Evolutionary conservation across 2,329 filamentous ascomycete genomes (phyloP), one percentile per base, ranked within the genome.

Genomic region (Paecilomyces niveus): DNA sequence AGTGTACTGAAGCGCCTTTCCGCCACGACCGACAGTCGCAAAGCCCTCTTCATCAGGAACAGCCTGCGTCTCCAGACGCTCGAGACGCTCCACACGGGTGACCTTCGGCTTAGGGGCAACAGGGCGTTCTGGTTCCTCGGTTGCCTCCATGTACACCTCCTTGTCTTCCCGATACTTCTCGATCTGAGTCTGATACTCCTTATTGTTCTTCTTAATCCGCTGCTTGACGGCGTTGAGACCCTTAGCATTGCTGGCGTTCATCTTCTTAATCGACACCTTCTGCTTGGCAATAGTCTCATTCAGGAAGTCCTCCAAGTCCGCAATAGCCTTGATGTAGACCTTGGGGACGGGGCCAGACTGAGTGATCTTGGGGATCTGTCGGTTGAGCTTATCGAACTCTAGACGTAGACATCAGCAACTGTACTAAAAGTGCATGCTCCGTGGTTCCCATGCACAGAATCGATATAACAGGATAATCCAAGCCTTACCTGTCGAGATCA

Each of bases 201-300:
- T 95, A 83, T 93, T 96, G 80, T 93, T 93, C 85, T 97, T 97
- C 85, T 93, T 92, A 81, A 99, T 91, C 80, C 92, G 92, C 77
- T 99, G 94, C 80, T 97, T 96, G 71, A 97, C 90, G 62, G 92
- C 91, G 76, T 97, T 99, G 70, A 99, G 85, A 70, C 92, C 92
- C 78, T 92, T 90, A 65, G 92, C 89, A 73, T 93, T 95, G 72
- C 88, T 94, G 62, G 92, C 92, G 80, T 96, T 99, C 92, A 97
- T 96, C 84, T 97, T 97, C 86, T 97, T 97, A 63, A 88, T 86
- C 2, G 90, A 89, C 66, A 95, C 89, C 82, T 99, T 99, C 74
- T 96, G 90, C 84, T 97, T 97, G 69, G 92, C 86, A 64, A 96
- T 85, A 24, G 92, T 88, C 81, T 99, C 95, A 73, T 92, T 92